Percentiles rank a stretch among this genome's conserved stretches.
These are phyloP conservation scores for Elaeis oleifera DNA, from an alignment of 202 grass and related monocot genomes.

Conservation along the genomic window DNA sequence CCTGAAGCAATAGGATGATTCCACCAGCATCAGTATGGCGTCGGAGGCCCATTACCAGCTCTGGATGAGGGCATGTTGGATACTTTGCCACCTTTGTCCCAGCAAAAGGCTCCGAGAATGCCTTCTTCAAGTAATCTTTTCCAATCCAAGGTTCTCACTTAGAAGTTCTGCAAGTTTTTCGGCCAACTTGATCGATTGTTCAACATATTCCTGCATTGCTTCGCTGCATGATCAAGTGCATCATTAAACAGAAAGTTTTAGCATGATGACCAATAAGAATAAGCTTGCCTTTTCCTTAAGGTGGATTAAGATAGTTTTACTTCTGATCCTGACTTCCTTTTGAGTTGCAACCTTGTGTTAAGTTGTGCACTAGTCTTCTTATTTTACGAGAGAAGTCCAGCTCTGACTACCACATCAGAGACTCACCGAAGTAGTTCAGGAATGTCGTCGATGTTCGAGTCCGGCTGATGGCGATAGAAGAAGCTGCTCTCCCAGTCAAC, in stretches of 20 bases:
- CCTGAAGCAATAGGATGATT: slow-evolving; percentile 59
- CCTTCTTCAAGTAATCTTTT: slow-evolving; percentile 40
- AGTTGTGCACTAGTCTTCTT: too few relatives aligned
- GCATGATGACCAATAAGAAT: too few relatives aligned
- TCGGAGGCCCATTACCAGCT: slow-evolving; percentile 44
- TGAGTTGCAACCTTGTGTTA: too few relatives aligned
- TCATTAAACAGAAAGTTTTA: too few relatives aligned
- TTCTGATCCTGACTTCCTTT: too few relatives aligned
- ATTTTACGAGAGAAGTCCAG: too few relatives aligned
- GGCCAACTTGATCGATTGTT: slow-evolving; percentile 40
- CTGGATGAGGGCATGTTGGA: slow-evolving; percentile 45
- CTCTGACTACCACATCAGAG: neutral
- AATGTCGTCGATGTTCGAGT: slow-evolving; percentile 44
- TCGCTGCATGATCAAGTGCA: slow-evolving; percentile 20
- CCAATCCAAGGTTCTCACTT: slow-evolving; percentile 60
- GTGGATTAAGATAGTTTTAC: too few relatives aligned
- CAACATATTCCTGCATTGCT: slow-evolving; percentile 25
- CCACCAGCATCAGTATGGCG: slow-evolving; percentile 61
- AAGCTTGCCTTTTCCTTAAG: too few relatives aligned
- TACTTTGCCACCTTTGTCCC: slow-evolving; percentile 70
- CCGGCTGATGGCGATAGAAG: slow-evolving; percentile 52
- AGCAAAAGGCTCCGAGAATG: slow-evolving; percentile 45
- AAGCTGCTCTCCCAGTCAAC: slow-evolving; percentile 63
- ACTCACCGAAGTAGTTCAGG: slow-evolving; percentile 46
- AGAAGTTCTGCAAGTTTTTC: slow-evolving; percentile 40